phyloP scores from a whole-genome alignment of 768 basidiomycete species.

The Suillus tomentosus region DNA sequence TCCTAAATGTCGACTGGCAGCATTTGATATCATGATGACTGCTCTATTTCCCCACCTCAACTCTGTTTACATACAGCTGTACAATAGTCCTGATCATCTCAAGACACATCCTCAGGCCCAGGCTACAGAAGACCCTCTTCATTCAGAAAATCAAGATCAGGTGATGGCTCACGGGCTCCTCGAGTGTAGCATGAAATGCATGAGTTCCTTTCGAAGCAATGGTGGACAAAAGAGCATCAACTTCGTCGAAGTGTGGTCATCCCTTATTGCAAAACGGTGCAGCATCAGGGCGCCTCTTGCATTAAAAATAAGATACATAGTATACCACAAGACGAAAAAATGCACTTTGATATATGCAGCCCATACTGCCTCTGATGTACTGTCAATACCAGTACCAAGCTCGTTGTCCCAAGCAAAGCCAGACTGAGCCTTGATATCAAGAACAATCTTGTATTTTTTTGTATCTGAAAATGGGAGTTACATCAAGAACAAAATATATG shows the following conservation, averaged over 20 bases:
- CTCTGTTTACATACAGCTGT: too few species aligned
- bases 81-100: too few species aligned
- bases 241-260: background rate
- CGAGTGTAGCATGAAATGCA: background rate
- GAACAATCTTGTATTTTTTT: background rate
- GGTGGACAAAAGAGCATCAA: background rate
- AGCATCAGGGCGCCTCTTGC: background rate
- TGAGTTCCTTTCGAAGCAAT: background rate
- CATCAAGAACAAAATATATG: background rate
- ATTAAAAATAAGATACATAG: background rate
- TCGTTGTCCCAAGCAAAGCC: background rate
- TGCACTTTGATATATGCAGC: background rate
- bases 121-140: background rate
- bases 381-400: constrained; percentile 7
- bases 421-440: background rate
- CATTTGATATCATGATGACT: too few species aligned
- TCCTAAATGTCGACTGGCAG: too few species aligned
- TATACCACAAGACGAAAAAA: background rate
- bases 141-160: background rate
- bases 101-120: too few species aligned
- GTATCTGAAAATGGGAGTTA: constrained; percentile 1
- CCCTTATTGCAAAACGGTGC: background rate
- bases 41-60: too few species aligned
- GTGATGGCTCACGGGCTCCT: background rate
- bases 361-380: background rate